Evolutionary conservation across 2,329 filamentous ascomycete genomes (phyloP).

Genomic region (Colletotrichum sp.): DNA sequence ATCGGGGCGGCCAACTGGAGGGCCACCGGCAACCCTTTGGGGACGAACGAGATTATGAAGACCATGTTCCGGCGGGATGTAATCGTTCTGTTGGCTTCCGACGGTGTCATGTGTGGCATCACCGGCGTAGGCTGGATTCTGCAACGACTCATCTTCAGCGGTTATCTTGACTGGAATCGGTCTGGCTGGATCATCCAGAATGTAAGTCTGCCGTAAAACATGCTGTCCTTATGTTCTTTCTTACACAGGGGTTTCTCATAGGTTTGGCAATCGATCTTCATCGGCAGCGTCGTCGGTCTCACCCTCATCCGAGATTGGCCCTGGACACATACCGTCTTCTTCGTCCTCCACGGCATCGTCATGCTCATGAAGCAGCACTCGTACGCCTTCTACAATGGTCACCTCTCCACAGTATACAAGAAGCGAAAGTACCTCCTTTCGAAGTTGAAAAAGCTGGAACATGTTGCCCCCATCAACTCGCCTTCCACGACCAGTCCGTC

Average conservation of each 20-base stretch:
- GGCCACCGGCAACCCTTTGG: slow-evolving; percentile 71
- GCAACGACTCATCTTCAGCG: slow-evolving; percentile 64
- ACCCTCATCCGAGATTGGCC: slow-evolving; percentile 78
- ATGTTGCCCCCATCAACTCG: slow-evolving; percentile 48
- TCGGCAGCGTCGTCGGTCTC: slow-evolving; percentile 66
- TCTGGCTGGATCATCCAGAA: slow-evolving; percentile 78
- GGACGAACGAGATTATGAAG: slow-evolving; percentile 73
- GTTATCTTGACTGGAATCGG: slow-evolving; percentile 70
- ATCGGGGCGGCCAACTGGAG: slow-evolving; percentile 73
- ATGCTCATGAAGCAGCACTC: slow-evolving; percentile 88
- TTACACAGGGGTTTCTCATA: slow-evolving; percentile 26
- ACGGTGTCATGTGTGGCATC: slow-evolving; percentile 71
- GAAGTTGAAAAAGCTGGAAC: slow-evolving; percentile 63
- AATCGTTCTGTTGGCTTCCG: slow-evolving; percentile 62
- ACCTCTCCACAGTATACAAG: slow-evolving; percentile 67
- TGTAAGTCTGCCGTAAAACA: slow-evolving; percentile 36
- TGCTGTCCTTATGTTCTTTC: background rate
- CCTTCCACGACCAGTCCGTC: slow-evolving; percentile 47
- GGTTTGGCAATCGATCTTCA: slow-evolving; percentile 73
- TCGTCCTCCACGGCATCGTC: slow-evolving; percentile 74
- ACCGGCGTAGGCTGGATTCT: slow-evolving; percentile 71
- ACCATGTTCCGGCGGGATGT: slow-evolving; percentile 66
- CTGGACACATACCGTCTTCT: slow-evolving; percentile 83
- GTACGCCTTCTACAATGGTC: slow-evolving; percentile 80
- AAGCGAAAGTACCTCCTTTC: slow-evolving; percentile 47